Conservation (phyloP, 202 grass and related monocot genomes). For the Panicum virgatum region DNA sequence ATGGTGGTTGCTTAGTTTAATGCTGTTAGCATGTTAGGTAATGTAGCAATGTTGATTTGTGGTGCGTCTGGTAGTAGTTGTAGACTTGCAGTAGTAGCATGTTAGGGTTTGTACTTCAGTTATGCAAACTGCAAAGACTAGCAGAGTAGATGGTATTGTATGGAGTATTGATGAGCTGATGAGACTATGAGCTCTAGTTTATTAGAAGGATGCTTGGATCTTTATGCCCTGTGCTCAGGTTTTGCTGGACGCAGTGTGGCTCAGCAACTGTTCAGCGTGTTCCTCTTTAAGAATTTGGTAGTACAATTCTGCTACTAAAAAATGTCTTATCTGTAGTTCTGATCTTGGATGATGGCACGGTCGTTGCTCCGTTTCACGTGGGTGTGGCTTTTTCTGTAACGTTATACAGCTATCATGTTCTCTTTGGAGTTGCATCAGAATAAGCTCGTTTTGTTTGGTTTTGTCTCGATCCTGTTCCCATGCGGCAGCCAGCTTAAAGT, state of each 20-base stretch:
- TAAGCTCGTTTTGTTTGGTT: not conserved
- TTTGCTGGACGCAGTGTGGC: too few relatives aligned
- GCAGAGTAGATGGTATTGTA: not conserved
- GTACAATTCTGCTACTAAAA: conserved; percentile 9
- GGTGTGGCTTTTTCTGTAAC: not conserved
- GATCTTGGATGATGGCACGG: conserved; percentile 10
- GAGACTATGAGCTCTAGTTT: not conserved
- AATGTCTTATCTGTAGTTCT: not conserved
- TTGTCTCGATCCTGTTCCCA: conserved; percentile 36
- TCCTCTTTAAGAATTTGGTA: not conserved
- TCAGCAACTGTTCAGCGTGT: not conserved
- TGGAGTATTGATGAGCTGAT: conserved; percentile 3
- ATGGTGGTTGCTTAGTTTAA: conserved; percentile 32
- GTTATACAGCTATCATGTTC: not conserved
- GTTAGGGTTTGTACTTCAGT: conserved; percentile 19
- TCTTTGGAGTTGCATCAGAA: not conserved
- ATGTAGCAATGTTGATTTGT: conserved; percentile 27
- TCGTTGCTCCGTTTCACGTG: conserved; percentile 8
- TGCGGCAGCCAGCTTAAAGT: conserved; percentile 33
- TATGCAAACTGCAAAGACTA: not conserved
- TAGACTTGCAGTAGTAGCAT: conserved; percentile 17
- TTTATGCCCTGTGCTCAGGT: not conserved
- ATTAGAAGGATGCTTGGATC: not conserved
- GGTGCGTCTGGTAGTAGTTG: not conserved
- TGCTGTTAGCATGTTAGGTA: conserved; percentile 18